Percentiles rank a stretch among this genome's conserved stretches.
phyloP scores from a whole-genome alignment of 2,329 filamentous ascomycete species.

The Ophiostoma quercus region DNA sequence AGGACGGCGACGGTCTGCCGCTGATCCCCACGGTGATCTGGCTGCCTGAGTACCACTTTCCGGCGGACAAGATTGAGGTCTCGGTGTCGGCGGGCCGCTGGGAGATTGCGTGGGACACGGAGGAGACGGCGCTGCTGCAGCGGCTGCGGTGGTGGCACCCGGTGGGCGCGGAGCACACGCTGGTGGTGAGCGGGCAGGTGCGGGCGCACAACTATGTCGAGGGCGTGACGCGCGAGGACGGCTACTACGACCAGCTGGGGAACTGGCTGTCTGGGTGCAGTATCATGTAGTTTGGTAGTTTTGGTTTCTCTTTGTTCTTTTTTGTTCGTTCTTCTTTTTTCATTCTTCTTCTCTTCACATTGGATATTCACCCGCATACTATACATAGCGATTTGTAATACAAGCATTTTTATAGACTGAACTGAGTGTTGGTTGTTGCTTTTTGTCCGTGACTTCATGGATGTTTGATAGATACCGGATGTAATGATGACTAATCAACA shows the following conservation, averaged over 20 bases:
- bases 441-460: too few relatives aligned
- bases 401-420: not conserved
- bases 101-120: conserved; percentile 71
- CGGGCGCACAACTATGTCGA: conserved; percentile 54
- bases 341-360: not conserved
- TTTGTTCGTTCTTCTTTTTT: not conserved
- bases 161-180: conserved; percentile 70
- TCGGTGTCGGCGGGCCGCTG: conserved; percentile 82
- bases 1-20: conserved; percentile 16
- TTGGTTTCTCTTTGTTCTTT: not conserved
- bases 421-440: too few relatives aligned
- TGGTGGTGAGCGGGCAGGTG: conserved; percentile 70
- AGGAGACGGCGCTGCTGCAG: conserved; percentile 65
- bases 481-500: not conserved
- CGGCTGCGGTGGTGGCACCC: conserved; percentile 88
- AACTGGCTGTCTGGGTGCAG: conserved; percentile 46
- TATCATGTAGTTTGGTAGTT: conserved; percentile 32
- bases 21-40: conserved; percentile 68
- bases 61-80: conserved; percentile 64
- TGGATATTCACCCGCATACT: not conserved
- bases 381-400: conserved; percentile 8
- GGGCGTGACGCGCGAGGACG: conserved; percentile 54
- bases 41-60: conserved; percentile 89
- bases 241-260: conserved; percentile 69
- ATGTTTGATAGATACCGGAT: too few relatives aligned